Conservation (phyloP, 305 asterid species). For the Fraxinus ornus region DNA sequence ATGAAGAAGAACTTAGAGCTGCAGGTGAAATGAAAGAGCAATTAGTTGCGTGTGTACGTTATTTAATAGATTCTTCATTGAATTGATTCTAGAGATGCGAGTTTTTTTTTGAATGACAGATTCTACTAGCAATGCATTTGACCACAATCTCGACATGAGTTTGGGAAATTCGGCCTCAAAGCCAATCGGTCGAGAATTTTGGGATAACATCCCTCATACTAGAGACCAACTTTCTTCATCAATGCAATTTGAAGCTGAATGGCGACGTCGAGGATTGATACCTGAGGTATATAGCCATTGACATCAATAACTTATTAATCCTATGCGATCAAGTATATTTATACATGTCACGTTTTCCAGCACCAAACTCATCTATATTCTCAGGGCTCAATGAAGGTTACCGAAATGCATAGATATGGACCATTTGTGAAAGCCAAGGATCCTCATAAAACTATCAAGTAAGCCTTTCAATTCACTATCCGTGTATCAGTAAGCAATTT, state of each 20-base stretch:
- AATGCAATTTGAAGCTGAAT: conserved; percentile 44
- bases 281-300: conserved; percentile 37
- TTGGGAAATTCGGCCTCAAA: conserved; percentile 62
- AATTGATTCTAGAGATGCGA: not conserved
- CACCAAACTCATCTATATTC: conserved; percentile 45
- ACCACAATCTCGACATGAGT: conserved; percentile 76
- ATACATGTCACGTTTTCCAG: conserved; percentile 10
- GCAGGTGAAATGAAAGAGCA: conserved; percentile 38
- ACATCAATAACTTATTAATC: not conserved
- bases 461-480: not conserved
- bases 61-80: not conserved
- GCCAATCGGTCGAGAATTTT: conserved; percentile 24
- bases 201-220: not conserved
- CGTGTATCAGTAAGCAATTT: not conserved
- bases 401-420: conserved; percentile 35
- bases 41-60: not conserved
- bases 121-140: conserved; percentile 33
- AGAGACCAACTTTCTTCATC: conserved; percentile 32
- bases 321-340: not conserved
- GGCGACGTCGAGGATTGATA: conserved; percentile 47
- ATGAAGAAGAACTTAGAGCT: conserved; percentile 71
- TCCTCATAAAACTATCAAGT: conserved; percentile 57
- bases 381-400: conserved; percentile 32
- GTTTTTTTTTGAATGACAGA: conserved; percentile 26
- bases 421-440: conserved; percentile 34